Evolutionary conservation across 768 basidiomycete species (phyloP).

Genomic region (Mycena leptocephala): DNA sequence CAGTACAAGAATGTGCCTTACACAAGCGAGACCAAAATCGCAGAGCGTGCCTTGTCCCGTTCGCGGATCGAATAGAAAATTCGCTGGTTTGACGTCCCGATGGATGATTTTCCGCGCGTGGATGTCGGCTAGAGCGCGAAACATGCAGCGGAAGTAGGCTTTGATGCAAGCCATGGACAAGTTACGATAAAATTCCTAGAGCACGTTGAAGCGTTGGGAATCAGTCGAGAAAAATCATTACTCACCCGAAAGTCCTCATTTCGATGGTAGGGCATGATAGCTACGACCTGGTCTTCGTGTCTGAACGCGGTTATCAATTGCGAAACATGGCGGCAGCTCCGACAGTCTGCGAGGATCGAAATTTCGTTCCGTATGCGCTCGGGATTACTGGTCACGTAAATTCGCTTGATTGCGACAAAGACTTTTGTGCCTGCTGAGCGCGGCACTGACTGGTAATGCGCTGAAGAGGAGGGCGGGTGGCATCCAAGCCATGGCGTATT

Average conservation of each 20-base stretch:
- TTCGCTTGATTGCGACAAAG: slow-evolving; percentile 95
- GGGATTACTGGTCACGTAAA: slow-evolving; percentile 97
- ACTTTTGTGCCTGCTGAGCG: slow-evolving; percentile 65
- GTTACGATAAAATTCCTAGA: slow-evolving; percentile 82
- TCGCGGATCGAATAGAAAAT: slow-evolving; percentile 93
- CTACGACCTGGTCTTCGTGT: slow-evolving; percentile 92
- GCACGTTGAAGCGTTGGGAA: not conserved
- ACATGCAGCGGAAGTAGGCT: slow-evolving; percentile 91
- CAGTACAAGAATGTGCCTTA: slow-evolving; percentile 47
- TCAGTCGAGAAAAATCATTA: slow-evolving; percentile 27
- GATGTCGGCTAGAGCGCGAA: slow-evolving; percentile 91
- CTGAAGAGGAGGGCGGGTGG: slow-evolving; percentile 75
- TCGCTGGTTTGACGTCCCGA: slow-evolving; percentile 98
- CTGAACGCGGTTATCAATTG: slow-evolving; percentile 97
- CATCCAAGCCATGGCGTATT: slow-evolving; percentile 82
- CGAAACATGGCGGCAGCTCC: slow-evolving; percentile 90
- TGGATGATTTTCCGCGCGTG: slow-evolving; percentile 92
- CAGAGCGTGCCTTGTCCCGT: slow-evolving; percentile 90
- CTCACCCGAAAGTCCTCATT: slow-evolving; percentile 95
- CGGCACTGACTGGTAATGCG: slow-evolving; percentile 72
- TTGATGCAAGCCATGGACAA: slow-evolving; percentile 86
- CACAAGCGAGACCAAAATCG: slow-evolving; percentile 97
- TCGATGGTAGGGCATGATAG: slow-evolving; percentile 93
- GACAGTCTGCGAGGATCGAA: slow-evolving; percentile 87
- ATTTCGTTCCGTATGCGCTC: slow-evolving; percentile 95